Percentiles rank a stretch among this genome's conserved stretches.
Conservation (phyloP, 306 rosid species). For the Abrus pulchellus region DNA sequence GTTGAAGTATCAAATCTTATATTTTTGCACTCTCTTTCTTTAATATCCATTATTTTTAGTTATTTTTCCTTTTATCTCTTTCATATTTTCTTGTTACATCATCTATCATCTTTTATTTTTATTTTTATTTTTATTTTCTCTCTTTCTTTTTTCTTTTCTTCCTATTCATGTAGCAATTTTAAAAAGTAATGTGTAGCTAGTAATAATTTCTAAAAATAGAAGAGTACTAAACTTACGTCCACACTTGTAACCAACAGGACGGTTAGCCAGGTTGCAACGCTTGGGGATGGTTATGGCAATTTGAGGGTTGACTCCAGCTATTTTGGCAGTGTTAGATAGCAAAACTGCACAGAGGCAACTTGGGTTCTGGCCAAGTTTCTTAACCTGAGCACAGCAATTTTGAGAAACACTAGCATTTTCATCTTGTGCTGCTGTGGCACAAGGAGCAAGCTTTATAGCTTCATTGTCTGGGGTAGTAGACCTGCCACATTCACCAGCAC, state of each 20-base stretch:
- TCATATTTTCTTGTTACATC: too few species aligned
- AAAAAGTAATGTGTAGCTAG: background rate
- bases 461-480: slow-evolving; percentile 62
- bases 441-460: slow-evolving; percentile 68
- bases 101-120: too few species aligned
- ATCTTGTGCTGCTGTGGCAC: slow-evolving; percentile 66
- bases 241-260: slow-evolving; percentile 76
- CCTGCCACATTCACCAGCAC: slow-evolving; percentile 72
- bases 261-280: slow-evolving; percentile 69
- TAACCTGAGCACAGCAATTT: slow-evolving; percentile 61
- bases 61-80: too few species aligned
- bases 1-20: too few species aligned
- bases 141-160: too few species aligned
- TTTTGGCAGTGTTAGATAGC: slow-evolving; percentile 64
- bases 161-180: too few species aligned
- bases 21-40: too few species aligned
- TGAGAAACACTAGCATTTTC: slow-evolving; percentile 58
- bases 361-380: slow-evolving; percentile 61
- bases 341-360: slow-evolving; percentile 66
- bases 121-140: too few species aligned
- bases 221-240: slow-evolving; percentile 56
- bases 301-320: slow-evolving; percentile 55
- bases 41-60: too few species aligned
- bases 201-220: background rate
- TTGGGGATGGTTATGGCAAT: slow-evolving; percentile 71